phyloP scores from a whole-genome alignment of 2,329 filamentous ascomycete genomes.

The Knufia petricola region DNA sequence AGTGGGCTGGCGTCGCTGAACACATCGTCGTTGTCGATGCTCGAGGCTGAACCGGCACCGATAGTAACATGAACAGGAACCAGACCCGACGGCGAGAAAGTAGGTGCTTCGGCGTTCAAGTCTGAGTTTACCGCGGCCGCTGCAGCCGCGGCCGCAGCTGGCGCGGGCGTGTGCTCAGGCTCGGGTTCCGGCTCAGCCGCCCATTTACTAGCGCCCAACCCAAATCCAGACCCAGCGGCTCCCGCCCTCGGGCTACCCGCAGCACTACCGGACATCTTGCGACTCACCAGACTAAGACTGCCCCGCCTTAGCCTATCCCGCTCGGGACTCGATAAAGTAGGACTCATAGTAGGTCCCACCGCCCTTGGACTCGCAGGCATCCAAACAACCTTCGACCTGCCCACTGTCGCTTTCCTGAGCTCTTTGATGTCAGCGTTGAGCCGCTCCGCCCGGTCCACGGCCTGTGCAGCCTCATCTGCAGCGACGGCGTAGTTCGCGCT shows the following conservation, averaged over 20 bases:
- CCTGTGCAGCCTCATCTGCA: not conserved
- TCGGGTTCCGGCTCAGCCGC: constrained; percentile 8
- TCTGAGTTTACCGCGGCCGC: too few species aligned
- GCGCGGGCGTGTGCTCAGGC: too few species aligned
- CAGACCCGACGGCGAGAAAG: not conserved
- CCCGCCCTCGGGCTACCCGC: not conserved
- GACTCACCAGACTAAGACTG: not conserved
- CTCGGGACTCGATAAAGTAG: not conserved
- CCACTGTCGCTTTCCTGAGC: constrained; percentile 1
- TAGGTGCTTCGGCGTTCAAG: constrained; percentile 1
- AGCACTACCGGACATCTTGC: not conserved
- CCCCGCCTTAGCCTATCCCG: too few species aligned
- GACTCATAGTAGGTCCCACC: not conserved
- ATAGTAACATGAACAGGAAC: not conserved
- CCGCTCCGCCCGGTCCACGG: constrained; percentile 27
- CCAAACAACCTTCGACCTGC: too few species aligned
- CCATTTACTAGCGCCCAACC: constrained; percentile 7
- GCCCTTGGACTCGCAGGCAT: too few species aligned
- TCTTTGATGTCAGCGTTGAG: constrained; percentile 28
- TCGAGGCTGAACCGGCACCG: not conserved
- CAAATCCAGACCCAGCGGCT: not conserved
- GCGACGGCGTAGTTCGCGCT: not conserved
- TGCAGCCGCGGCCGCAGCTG: too few species aligned
- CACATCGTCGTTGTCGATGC: too few species aligned
- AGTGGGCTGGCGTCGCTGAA: too few species aligned